Evolutionary conservation across 2,329 filamentous ascomycete species (phyloP).

Genomic region (Magnaporthales sp.): DNA sequence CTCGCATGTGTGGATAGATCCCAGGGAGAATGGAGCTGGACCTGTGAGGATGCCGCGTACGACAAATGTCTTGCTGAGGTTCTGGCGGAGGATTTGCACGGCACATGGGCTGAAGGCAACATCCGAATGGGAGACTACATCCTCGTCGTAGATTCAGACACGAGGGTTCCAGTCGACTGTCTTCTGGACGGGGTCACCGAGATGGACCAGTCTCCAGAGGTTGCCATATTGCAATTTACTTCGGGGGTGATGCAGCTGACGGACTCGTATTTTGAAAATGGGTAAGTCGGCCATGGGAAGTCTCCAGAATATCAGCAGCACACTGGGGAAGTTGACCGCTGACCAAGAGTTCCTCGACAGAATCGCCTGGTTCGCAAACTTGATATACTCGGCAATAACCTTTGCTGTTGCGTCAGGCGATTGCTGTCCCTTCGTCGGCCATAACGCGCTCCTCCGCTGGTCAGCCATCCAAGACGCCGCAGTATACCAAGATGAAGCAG

Average conservation of each 20-base stretch:
- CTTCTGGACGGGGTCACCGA: slow-evolving; percentile 72
- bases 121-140: slow-evolving; percentile 82
- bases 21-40: slow-evolving; percentile 51
- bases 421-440: slow-evolving; percentile 70
- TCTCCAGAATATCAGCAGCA: no score
- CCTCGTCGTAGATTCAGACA: slow-evolving; percentile 70
- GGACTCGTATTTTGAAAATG: slow-evolving; percentile 61
- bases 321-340: no score
- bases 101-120: slow-evolving; percentile 73
- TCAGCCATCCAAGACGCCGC: slow-evolving; percentile 55
- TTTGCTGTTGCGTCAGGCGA: slow-evolving; percentile 70
- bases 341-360: slow-evolving; percentile 22
- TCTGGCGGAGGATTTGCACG: slow-evolving; percentile 58
- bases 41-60: slow-evolving; percentile 30
- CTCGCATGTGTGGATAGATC: slow-evolving; percentile 57
- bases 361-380: slow-evolving; percentile 64
- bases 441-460: slow-evolving; percentile 71
- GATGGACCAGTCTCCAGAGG: slow-evolving; percentile 71
- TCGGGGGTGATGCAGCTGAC: slow-evolving; percentile 75
- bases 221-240: slow-evolving; percentile 70
- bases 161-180: slow-evolving; percentile 68
- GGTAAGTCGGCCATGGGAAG: neutral
- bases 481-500: slow-evolving; percentile 60
- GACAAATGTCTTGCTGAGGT: slow-evolving; percentile 55
- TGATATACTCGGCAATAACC: slow-evolving; percentile 68